phyloP scores from a whole-genome alignment of 768 basidiomycete species.

The Suillus plorans region DNA sequence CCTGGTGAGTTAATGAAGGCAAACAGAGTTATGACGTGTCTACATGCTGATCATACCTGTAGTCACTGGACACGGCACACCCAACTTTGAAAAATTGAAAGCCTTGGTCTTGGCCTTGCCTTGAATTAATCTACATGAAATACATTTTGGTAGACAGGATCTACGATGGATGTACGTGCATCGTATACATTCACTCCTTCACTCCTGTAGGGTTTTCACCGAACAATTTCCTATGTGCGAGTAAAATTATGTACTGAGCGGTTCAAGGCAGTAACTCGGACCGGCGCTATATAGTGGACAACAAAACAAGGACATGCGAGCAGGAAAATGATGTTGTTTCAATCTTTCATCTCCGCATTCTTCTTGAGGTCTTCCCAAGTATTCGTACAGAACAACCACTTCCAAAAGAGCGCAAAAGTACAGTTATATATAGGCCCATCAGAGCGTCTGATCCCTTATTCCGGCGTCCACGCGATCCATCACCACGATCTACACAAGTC shows the following conservation, averaged over 20 bases:
- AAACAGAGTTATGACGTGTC: slow-evolving; percentile 2
- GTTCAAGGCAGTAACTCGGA: background rate
- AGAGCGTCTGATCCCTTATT: background rate
- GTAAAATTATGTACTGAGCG: background rate
- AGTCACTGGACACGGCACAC: slow-evolving; percentile 61
- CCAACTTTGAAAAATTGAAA: slow-evolving; percentile 48
- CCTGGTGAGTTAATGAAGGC: slow-evolving; percentile 41
- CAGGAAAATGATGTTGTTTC: background rate
- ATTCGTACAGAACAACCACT: slow-evolving; percentile 33
- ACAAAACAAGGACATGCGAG: background rate
- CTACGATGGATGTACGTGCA: background rate
- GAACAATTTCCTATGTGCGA: background rate
- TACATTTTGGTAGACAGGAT: background rate
- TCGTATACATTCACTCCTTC: background rate
- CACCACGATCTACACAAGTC: background rate
- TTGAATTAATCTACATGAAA: background rate
- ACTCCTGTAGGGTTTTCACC: too few species aligned
- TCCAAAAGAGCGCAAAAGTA: background rate
- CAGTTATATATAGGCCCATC: background rate
- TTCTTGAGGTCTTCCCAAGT: slow-evolving; percentile 99
- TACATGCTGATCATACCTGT: slow-evolving; percentile 10
- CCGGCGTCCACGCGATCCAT: background rate
- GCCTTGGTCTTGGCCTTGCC: slow-evolving; percentile 28
- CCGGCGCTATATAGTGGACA: background rate
- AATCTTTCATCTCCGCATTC: slow-evolving; percentile 64